Base-by-base conservation (phyloP, 768 basidiomycete species). In the Pleurotus salmoneostramineus region DNA sequence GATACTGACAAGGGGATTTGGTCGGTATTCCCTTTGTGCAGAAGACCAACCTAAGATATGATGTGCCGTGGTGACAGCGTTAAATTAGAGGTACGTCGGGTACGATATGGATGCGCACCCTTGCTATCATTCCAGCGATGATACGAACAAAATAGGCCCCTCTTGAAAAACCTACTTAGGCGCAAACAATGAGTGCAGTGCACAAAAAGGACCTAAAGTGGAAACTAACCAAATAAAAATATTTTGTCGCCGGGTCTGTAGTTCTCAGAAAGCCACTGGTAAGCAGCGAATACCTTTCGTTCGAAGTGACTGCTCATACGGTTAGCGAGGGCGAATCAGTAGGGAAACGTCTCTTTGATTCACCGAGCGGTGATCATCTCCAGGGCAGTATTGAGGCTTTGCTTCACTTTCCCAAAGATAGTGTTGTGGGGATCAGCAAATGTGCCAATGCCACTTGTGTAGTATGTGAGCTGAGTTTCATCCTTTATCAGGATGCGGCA, bases 151-250 rank as follows among this genome's bases (percentile, higher is more conserved):
- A 78, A 59, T 77, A 80, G 12, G 76, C 79, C 4, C 77, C 78
- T n/a, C 79, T 75, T 2, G 79, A 79, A 60, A 75, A 79, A 3
- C 77, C 77, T 79, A 49, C n/a, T n/a, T n/a, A n/a, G n/a, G n/a
- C n/a, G n/a, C n/a, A n/a, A n/a, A n/a, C n/a, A n/a, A n/a, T n/a
- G n/a, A n/a, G n/a, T n/a, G n/a, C n/a, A n/a, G n/a, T n/a, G n/a
- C n/a, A n/a, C n/a, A n/a, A n/a, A n/a, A n/a, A n/a, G n/a, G n/a
- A n/a, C n/a, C n/a, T n/a, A n/a, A n/a, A n/a, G n/a, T n/a, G n/a
- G n/a, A n/a, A n/a, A n/a, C n/a, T n/a, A n/a, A 71, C 76, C 77
- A 32, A 78, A 76, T 12, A 78, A 48, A 56, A 63, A 77, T 11
- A 78, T 69, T 14, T 57, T 63, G 56, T 79, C 77, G 1, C 75